Base-by-base conservation (phyloP, 2,329 filamentous ascomycete genomes). In the Catunica adiposa region DNA sequence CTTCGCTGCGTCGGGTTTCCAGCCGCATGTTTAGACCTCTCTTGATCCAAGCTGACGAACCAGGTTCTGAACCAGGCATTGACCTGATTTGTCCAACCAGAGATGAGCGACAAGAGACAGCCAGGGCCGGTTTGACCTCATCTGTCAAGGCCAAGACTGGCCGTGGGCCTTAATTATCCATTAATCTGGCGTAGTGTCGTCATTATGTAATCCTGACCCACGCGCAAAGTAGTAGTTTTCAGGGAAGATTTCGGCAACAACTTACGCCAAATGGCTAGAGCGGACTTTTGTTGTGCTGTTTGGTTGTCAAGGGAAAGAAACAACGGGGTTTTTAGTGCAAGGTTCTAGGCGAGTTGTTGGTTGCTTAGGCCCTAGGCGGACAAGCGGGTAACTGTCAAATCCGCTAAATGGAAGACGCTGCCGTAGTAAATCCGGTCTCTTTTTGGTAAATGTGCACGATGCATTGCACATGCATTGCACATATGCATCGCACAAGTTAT, bases 121-220 rank as follows among this genome's bases (percentile, higher is more conserved):
- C 5, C 29, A 5, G 29, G 29, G 29, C 29, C 29, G 5, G 11
- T 34, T 34, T 5, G 29, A 5, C 29, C 29, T 34, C 29, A 34
- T 48, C 11, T 48, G 44, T 5, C 44, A 26, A 8, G 17, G 44
- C 44, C 22, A 48, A 48, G 44, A 8, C 44, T 8, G 22, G 44
- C 17, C 44, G 14, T 42, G 11, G 38, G 38, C 38, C 38, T 20
- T 42, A n/a, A 25, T 48, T 8, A 48, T 25, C 22, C 23, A 48
- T 48, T 22, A 48, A 48, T 48, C 22, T 48, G 3, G 44, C 22
- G 22, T 48, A 2, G 22, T 48, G 44, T n/a, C 44, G 44, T 48
- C 22, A 48, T 48, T 48, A 48, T 48, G 22, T 48, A 48, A 48
- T 48, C 23, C 44, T 9, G 44, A 26, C 44, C 44, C 17, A 48